A percentile compares a stretch with the other conserved stretches of the same genome.
These are phyloP conservation scores for Rheum nobile DNA, from an alignment of 148 eudicot species.

Conservation along the genomic window DNA sequence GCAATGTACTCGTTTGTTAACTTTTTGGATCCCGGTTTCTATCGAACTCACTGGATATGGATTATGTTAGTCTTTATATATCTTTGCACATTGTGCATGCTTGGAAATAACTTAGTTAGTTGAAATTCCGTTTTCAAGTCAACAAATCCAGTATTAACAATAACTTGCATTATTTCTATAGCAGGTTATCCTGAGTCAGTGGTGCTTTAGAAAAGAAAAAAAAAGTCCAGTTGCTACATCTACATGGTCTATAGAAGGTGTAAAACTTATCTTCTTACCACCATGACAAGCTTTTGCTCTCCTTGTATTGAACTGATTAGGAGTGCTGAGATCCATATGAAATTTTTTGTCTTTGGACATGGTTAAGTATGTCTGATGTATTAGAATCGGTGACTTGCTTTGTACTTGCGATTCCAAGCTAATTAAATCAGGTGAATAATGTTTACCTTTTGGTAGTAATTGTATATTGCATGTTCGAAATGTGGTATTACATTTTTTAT, in stretches of 20 bases:
- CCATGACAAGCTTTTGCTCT: not conserved
- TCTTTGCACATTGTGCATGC: no score
- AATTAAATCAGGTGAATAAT: no score
- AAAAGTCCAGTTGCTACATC: not conserved
- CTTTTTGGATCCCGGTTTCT: no score
- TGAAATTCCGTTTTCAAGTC: not conserved
- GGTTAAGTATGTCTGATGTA: not conserved
- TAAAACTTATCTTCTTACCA: not conserved
- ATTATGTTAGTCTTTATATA: no score
- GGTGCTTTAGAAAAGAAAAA: not conserved
- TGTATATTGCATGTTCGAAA: no score
- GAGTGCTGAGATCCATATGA: not conserved
- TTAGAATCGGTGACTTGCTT: no score
- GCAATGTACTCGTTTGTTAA: no score
- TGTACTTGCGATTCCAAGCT: not conserved
- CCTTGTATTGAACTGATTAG: not conserved
- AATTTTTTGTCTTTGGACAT: no score
- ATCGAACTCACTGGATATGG: no score
- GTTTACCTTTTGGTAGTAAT: no score
- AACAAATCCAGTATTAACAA: not conserved
- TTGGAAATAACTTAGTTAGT: no score
- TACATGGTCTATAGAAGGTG: not conserved
- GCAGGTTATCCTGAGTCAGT: not conserved
- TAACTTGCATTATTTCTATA: not conserved
- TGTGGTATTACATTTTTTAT: no score